A percentile compares a stretch with the other conserved stretches of the same genome.
These are phyloP conservation scores for Umbelopsis sp. DNA, from an alignment of 192 early-diverging fungal genomes.

Conservation along the genomic window DNA sequence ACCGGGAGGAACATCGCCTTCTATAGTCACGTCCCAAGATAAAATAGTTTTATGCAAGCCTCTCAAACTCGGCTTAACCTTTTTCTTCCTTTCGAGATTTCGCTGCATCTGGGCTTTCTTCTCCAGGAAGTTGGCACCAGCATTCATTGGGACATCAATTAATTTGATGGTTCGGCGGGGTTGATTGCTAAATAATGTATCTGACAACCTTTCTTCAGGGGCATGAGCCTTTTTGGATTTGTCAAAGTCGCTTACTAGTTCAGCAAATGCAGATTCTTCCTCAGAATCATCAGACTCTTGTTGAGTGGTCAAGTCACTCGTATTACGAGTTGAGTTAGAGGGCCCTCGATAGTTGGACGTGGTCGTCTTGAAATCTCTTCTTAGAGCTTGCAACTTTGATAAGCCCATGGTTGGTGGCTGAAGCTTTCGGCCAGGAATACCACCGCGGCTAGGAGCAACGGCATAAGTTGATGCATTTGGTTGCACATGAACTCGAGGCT, in stretches of 20 bases:
- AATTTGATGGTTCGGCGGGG: conserved; percentile 48
- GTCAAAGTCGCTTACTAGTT: conserved; percentile 24
- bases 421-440: conserved; percentile 25
- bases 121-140: conserved; percentile 21
- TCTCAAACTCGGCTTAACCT: conserved; percentile 54
- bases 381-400: conserved; percentile 27
- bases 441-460: neutral
- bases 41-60: conserved; percentile 62
- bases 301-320: neutral
- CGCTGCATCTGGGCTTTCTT: conserved; percentile 19
- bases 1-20: conserved; percentile 61
- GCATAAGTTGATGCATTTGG: neutral
- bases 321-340: neutral
- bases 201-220: conserved; percentile 30
- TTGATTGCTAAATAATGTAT: conserved; percentile 29
- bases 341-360: neutral
- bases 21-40: conserved; percentile 58
- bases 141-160: conserved; percentile 38
- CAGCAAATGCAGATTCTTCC: conserved; percentile 18
- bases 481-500: neutral
- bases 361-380: conserved; percentile 21
- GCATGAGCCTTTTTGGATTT: conserved; percentile 31
- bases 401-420: conserved; percentile 37
- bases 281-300: conserved; percentile 11
- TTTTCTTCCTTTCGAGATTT: conserved; percentile 40